These are phyloP conservation scores for Eimeria sp. DNA, from an alignment of 169 alveolate species.

Conservation along the genomic window DNA sequence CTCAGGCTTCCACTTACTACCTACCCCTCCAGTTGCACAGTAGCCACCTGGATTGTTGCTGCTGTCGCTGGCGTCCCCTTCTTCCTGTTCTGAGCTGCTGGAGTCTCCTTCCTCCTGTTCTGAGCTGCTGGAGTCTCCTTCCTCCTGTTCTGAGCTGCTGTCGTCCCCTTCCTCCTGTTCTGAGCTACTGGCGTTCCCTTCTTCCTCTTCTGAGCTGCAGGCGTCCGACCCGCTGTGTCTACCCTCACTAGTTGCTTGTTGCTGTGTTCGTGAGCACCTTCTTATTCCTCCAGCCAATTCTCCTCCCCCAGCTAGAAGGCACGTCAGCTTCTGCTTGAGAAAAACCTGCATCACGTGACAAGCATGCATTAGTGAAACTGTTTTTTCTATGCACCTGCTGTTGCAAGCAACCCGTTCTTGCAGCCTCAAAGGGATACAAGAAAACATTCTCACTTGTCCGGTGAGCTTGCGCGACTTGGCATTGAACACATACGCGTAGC, in stretches of 20 bases:
- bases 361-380: background rate
- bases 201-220: slow-evolving; percentile 3
- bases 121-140: too few species aligned
- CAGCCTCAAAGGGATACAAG: background rate
- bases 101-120: too few species aligned
- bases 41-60: background rate
- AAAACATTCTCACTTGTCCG: slow-evolving; percentile 16
- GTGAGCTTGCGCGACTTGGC: slow-evolving; percentile 66
- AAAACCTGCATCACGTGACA: slow-evolving; percentile 62
- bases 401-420: background rate
- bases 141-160: too few species aligned
- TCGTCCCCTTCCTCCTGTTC: too few species aligned
- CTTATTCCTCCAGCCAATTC: slow-evolving; percentile 37
- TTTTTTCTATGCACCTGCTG: background rate
- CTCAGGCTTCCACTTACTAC: background rate
- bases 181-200: background rate
- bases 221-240: background rate
- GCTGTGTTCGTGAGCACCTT: background rate
- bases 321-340: slow-evolving; percentile 75
- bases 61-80: background rate
- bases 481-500: slow-evolving; percentile 62
- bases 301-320: slow-evolving; percentile 50
- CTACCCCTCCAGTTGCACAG: background rate
- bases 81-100: too few species aligned
- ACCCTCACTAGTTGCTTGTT: background rate